phyloP scores from a whole-genome alignment of 2,329 filamentous ascomycete genomes.

The Sporothrix schenckii region DNA sequence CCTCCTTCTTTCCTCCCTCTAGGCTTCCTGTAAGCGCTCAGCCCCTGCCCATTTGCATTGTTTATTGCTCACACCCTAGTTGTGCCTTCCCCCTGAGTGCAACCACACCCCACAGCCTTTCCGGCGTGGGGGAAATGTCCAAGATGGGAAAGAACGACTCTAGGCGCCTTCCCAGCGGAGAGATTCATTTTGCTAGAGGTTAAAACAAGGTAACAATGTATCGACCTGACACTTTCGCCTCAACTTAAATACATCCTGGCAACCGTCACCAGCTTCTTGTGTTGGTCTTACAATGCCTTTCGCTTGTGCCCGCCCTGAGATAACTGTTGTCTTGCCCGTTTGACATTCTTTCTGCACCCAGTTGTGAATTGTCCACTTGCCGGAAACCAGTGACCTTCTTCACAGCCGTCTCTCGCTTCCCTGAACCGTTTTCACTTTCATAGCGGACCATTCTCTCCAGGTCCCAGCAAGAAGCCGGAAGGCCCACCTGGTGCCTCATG shows the following conservation, averaged over 20 bases:
- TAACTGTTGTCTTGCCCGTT: neutral
- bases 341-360: too few relatives aligned
- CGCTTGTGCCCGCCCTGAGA: neutral
- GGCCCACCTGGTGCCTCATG: neutral
- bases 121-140: neutral
- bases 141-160: slow-evolving; percentile 19
- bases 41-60: neutral
- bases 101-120: slow-evolving; percentile 6
- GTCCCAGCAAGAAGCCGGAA: neutral
- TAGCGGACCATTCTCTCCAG: neutral
- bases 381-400: neutral
- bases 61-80: neutral
- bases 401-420: too few relatives aligned
- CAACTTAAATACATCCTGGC: neutral
- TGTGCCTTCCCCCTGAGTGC: slow-evolving; percentile 4
- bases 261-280: neutral
- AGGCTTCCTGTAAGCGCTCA: slow-evolving; percentile 14
- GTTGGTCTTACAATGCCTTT: neutral
- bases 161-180: slow-evolving; percentile 10
- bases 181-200: neutral
- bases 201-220: neutral
- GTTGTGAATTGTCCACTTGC: too few relatives aligned
- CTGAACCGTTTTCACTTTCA: neutral
- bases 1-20: neutral
- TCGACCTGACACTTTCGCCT: neutral